Evolutionary conservation across 73 alveolate genomes (phyloP).

Genomic region (Uronychia binucleata): DNA sequence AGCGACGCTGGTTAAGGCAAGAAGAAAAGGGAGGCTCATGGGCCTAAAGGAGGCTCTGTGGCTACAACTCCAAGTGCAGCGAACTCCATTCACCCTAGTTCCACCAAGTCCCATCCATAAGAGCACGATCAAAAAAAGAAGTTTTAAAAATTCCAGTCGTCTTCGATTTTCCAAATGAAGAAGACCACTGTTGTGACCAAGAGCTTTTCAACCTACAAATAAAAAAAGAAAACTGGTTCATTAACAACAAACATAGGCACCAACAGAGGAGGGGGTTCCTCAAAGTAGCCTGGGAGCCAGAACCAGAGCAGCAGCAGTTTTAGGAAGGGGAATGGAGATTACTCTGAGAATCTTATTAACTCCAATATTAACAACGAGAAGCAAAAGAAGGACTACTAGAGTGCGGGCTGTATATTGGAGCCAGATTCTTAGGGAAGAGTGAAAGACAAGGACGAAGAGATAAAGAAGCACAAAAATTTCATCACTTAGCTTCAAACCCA

Average conservation of each 20-base stretch:
- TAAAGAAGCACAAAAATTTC: neutral
- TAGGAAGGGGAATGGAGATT: neutral
- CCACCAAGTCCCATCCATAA: too few species aligned
- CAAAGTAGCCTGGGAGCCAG: too few species aligned
- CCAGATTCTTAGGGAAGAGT: neutral
- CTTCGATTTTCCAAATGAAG: neutral
- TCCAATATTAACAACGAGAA: too few species aligned
- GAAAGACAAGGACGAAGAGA: neutral
- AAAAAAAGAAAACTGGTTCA: neutral
- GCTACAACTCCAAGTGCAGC: neutral
- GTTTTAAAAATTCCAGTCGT: neutral
- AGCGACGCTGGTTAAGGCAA: neutral
- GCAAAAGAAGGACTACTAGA: neutral
- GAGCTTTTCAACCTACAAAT: neutral
- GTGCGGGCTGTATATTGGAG: neutral
- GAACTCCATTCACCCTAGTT: neutral
- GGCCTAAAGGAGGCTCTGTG: neutral
- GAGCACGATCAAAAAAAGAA: too few species aligned
- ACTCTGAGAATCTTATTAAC: too few species aligned
- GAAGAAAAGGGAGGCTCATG: neutral
- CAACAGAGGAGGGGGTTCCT: neutral
- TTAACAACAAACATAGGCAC: neutral
- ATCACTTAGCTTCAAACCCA: neutral
- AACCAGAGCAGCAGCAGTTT: neutral
- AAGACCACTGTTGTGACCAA: slow-evolving; percentile 1